A percentile compares a stretch with the other conserved stretches of the same genome.
phyloP scores from a whole-genome alignment of 306 rosid species.

The Pterocarpus macrocarpus region DNA sequence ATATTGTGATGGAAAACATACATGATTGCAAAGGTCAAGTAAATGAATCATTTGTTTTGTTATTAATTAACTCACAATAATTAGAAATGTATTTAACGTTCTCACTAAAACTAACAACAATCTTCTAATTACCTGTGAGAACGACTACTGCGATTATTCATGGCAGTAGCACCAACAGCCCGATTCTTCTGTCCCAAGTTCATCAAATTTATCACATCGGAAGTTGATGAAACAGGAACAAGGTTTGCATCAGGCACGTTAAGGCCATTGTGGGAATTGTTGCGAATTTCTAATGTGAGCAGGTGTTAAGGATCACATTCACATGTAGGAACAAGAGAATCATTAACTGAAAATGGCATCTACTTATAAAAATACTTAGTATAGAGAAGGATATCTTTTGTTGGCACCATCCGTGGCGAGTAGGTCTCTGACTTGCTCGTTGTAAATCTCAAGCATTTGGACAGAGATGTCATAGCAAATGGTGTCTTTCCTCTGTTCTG shows the following conservation, averaged over 20 bases:
- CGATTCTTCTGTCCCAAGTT: conserved; percentile 84
- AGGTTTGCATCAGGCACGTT: conserved; percentile 90
- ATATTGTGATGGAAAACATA: background rate
- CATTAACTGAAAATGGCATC: conserved; percentile 21
- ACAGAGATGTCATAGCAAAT: conserved; percentile 76
- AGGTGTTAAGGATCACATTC: conserved; percentile 57
- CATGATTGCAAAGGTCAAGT: background rate
- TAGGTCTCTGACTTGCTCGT: conserved; percentile 93
- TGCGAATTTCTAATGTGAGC: conserved; percentile 81
- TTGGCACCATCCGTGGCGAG: conserved; percentile 65
- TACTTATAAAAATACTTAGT: background rate
- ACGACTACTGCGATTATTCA: conserved; percentile 93
- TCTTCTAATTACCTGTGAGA: conserved; percentile 76
- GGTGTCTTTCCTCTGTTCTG: conserved; percentile 78
- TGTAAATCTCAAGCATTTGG: conserved; percentile 99
- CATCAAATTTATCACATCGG: conserved; percentile 86
- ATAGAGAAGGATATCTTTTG: conserved; percentile 86
- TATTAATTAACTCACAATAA: background rate
- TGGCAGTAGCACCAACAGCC: conserved; percentile 85
- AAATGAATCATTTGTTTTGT: background rate
- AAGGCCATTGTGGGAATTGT: conserved; percentile 75
- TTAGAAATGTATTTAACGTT: background rate
- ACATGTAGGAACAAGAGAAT: conserved; percentile 26
- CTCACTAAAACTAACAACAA: background rate
- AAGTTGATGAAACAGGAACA: conserved; percentile 78